Evolutionary conservation across 2,329 filamentous ascomycete genomes (phyloP), one percentile per base, ranked within the genome.

Genomic region (Penicillium sp.): DNA sequence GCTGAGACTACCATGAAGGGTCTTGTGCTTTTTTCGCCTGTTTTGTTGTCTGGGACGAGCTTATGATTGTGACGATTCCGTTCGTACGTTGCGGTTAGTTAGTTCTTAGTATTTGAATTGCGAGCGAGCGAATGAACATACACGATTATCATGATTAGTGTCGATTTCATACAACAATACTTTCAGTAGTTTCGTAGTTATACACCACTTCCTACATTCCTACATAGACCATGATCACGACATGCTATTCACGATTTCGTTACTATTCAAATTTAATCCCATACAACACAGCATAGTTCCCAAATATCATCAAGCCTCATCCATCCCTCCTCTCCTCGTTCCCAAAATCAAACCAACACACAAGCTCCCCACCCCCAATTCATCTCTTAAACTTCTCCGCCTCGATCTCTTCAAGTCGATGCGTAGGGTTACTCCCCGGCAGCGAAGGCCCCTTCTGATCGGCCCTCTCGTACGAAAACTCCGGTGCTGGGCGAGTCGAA

Each of bases 361-460:
- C 58, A 19, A 28, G 13, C 3, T 19, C 35, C 9, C 28, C 10
- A 30, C 22, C 40, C 12, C 3, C 28, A 35, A 24, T 33, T 42
- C 37, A 45, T 56, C 28, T 56, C 47, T 50, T 54, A n/a, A 65
- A 76, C 68, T 79, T 81, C 51, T 64, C 70, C 47, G 69, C 73
- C 68, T 77, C 76, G 42, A 73, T 67, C 53, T 78, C 72, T 61
- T 79, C 78, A 30, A 81, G 65, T 30, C 68, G 68, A 68, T 80
- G 79, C 53, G 70, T 74, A 0, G 80, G 80, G 68, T 82, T 82
- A 70, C 79, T 81, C 60, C 40, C 40, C 12, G 65, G 28, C 59
- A 82, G 53, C 13, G 56, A 60, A 7, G 64, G 55, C 4, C 67
- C 53, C 68, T 75, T 71, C 6, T 65, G 68, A 1, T 73, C 57